A percentile compares a stretch with the other conserved stretches of the same genome.
These are phyloP conservation scores for Diaporthe aspalathi DNA, from an alignment of 2,329 filamentous ascomycete genomes.

Conservation along the genomic window DNA sequence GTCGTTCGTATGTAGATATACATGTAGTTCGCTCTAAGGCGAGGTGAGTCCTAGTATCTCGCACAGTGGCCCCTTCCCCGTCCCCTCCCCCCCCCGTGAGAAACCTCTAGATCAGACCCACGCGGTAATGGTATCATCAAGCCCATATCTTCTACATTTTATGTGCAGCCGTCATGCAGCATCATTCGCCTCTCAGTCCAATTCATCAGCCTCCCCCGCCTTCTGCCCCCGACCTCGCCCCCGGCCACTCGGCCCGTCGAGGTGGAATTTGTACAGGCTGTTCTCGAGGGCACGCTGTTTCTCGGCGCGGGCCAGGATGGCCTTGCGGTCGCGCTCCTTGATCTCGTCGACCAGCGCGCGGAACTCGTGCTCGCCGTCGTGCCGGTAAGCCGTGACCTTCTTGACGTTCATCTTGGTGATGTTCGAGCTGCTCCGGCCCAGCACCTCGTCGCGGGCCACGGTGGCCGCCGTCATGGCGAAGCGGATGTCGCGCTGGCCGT, in stretches of 20 bases:
- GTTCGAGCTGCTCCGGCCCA: constrained; percentile 71
- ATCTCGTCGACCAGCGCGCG: constrained; percentile 70
- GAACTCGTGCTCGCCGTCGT: constrained; percentile 74
- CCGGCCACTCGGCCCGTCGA: constrained; percentile 44
- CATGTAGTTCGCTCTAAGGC: background rate
- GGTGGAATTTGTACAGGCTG: constrained; percentile 49
- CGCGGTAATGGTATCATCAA: background rate
- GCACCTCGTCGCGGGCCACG: constrained; percentile 71
- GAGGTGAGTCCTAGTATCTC: background rate
- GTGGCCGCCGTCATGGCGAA: constrained; percentile 94
- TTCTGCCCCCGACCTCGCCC: constrained; percentile 31
- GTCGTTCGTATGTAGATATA: background rate
- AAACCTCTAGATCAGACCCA: background rate
- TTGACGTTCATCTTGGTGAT: constrained; percentile 81
- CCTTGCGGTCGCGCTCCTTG: constrained; percentile 44
- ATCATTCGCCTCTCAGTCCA: background rate
- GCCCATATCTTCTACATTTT: constrained; percentile 18
- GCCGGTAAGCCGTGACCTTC: constrained; percentile 84
- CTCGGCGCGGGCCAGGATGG: constrained; percentile 14
- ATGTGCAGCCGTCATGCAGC: background rate
- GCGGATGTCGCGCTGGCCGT: constrained; percentile 92
- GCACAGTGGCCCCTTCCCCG: too few species aligned
- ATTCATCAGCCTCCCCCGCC: background rate
- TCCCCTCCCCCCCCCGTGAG: background rate
- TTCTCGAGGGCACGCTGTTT: constrained; percentile 34